Percentiles rank a stretch among this genome's conserved stretches.
phyloP scores from a whole-genome alignment of 2,329 filamentous ascomycete genomes.

The Aspergillus fijiensis region DNA sequence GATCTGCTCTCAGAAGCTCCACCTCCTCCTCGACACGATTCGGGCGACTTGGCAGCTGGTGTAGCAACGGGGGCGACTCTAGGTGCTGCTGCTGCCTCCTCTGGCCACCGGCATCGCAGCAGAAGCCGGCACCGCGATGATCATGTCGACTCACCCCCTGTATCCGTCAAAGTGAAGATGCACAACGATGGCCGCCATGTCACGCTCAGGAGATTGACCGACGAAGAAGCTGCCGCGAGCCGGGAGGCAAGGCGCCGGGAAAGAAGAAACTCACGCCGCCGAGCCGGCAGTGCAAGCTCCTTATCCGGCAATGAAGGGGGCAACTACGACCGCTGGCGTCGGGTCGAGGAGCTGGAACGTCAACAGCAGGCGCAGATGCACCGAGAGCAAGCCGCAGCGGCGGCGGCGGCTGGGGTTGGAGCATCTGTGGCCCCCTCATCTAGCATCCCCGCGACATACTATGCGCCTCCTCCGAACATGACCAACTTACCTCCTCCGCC shows the following conservation, averaged over 20 bases:
- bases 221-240: conserved; percentile 62
- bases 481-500: conserved; percentile 27
- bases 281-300: conserved; percentile 43
- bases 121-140: conserved; percentile 39
- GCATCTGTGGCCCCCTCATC: conserved; percentile 26
- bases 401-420: conserved; percentile 25
- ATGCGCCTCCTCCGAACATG: conserved; percentile 26
- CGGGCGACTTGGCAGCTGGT: conserved; percentile 31
- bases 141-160: conserved; percentile 56
- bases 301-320: conserved; percentile 42
- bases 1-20: conserved; percentile 35
- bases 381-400: conserved; percentile 36
- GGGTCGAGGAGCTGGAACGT: conserved; percentile 51
- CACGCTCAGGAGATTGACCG: conserved; percentile 60
- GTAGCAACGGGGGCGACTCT: conserved; percentile 35
- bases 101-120: conserved; percentile 32
- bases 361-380: conserved; percentile 47
- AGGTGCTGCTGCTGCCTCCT: conserved; percentile 31
- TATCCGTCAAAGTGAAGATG: conserved; percentile 65
- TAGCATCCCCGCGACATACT: conserved; percentile 26
- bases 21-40: conserved; percentile 21
- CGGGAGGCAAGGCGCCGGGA: conserved; percentile 54
- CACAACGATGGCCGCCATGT: conserved; percentile 64
- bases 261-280: conserved; percentile 41
- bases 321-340: conserved; percentile 45